Base-by-base conservation (phyloP, 805 yeast species). In the Yarrowia porcina region DNA sequence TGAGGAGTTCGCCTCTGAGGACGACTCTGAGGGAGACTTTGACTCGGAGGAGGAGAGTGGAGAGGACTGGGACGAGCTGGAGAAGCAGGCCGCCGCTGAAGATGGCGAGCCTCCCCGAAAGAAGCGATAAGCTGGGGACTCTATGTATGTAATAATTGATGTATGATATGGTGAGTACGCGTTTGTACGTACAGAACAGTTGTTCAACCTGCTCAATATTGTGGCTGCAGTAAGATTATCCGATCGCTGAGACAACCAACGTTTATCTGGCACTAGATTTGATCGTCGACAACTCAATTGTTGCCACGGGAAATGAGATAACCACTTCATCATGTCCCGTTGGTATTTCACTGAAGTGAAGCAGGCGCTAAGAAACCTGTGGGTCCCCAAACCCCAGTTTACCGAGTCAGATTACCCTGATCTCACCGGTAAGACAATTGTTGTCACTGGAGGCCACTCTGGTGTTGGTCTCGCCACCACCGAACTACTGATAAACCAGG, bases 11-110 rank as follows among this genome's bases (percentile, higher is more conserved):
- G 79, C 76, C 44, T 67, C 71, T 9, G 74, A 65, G 17, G 70
- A 65, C 61, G 72, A 67, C 32, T 64, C 66, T 13, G 69, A 62
- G 45, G 69, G 68, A 25, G 80, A 80, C 27, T 82, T 78, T 60
- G 71, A 64, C 32, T 69, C 64, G 25, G 71, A 67, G 10, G 72
- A 66, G 57, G 74, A 67, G 27, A 67, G 64, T 13, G 76, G 85
- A 32, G 74, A 70, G 52, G 79, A 83, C 68, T 82, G 86, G 86
- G 87, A 84, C 66, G 87, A 82, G 68, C 73, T 83, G 74, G 88
- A 84, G 67, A 78, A 76, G 65, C 81, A 83, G 70, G 87, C 87
- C 13, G 81, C 81, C 4, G 71, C 74, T 17, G 69, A 67, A 18
- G 68, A 66, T 17, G 73, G 68, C 18, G 67, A 68, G 18, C 76